Base-by-base conservation (phyloP, 2,329 filamentous ascomycete species). In the Aureobasidium leucospermi region DNA sequence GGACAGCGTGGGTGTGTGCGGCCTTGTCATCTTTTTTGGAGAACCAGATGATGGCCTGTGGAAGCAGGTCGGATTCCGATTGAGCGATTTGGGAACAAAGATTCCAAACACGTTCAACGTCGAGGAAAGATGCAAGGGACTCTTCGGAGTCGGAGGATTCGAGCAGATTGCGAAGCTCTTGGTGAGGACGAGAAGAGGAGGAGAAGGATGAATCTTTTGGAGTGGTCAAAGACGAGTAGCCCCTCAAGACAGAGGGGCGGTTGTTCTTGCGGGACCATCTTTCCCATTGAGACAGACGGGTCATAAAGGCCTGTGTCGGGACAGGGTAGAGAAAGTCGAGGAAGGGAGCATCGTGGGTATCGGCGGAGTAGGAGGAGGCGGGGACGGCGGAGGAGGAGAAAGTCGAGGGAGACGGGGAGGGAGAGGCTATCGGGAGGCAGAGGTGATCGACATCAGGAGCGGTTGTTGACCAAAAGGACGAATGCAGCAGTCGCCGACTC, bases 391-490 rank as follows among this genome's bases (percentile, higher is more conserved):
- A 10, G 36, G 32, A 15, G 32, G 15, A 55, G 8, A 28, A 43
- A 28, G 43, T 29, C 6, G 48, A 6, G 36, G 38, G 31, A 39
- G 42, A 34, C 16, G 19, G n/a, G 9, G 42, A 31, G 31, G 16
- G 34, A 3, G 31, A 10, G 53, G 62, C 68, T 73, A 11, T 67
- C 63, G 15, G 71, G 67, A 32, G 52, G 52, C 29, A 45, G 52
- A 45, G 29, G 41, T 76, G 67, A 51, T 72, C 70, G 64, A 78
- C 74, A 65, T 77, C 74, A 73, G 70, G 74, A 63, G 78, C 78
- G 64, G 76, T 78, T 70, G 84, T 80, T 63, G 75, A 76, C 81
- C 81, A 83, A 66, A 84, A 83, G 29, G 75, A 69, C 55, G 78
- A 79, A 70, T 82, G 79, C 43, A 84, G 75, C 69, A 72, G 74